Evolutionary conservation across 345 rosid genomes (phyloP).

Genomic region (Salix arbutifolia): DNA sequence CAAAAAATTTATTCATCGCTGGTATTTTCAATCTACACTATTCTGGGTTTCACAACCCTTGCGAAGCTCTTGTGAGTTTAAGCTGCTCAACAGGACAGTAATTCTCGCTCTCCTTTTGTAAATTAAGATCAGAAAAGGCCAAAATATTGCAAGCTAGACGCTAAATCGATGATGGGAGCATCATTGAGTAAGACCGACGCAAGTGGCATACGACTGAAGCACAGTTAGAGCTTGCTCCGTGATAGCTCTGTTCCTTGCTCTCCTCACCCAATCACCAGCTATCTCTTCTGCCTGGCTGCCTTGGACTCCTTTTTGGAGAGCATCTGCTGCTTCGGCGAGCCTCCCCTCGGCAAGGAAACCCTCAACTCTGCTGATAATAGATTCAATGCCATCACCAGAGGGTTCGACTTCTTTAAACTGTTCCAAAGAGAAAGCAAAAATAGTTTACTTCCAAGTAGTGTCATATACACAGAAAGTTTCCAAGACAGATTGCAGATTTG

Average conservation of each 20-base stretch:
- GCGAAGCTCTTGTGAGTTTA: background rate
- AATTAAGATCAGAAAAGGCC: background rate
- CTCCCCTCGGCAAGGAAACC: conserved; percentile 71
- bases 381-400: conserved; percentile 70
- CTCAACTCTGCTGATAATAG: conserved; percentile 63
- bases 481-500: conserved; percentile 9
- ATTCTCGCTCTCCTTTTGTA: background rate
- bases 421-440: background rate
- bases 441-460: background rate
- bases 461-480: background rate
- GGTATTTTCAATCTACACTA: background rate
- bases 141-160: background rate
- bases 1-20: conserved; percentile 5
- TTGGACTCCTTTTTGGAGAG: conserved; percentile 77
- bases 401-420: conserved; percentile 68
- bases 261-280: conserved; percentile 63
- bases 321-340: conserved; percentile 82
- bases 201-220: conserved; percentile 82
- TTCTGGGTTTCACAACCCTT: conserved; percentile 2
- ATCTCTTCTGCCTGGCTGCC: conserved; percentile 86
- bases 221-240: conserved; percentile 79
- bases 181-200: conserved; percentile 58
- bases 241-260: conserved; percentile 75
- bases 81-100: background rate
- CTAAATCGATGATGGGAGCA: background rate